A percentile compares a stretch with the other conserved stretches of the same genome.
phyloP scores from a whole-genome alignment of 495 filamentous ascomycete genomes.

The Talaromyces adpressus region DNA sequence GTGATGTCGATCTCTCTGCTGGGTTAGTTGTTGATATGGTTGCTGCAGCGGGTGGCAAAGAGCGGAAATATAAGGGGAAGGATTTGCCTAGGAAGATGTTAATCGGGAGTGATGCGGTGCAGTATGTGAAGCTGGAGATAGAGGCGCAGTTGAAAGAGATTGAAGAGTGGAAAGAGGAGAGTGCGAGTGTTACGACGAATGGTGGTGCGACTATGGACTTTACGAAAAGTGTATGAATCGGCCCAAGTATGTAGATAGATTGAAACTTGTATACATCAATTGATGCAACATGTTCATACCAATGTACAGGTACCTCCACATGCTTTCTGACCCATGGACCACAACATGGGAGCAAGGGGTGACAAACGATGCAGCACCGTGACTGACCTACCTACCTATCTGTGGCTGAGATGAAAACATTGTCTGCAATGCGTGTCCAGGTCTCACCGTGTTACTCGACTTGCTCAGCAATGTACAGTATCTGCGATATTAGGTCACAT shows the following conservation, averaged over 20 bases:
- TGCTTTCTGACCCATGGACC: neutral
- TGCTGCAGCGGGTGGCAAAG: neutral
- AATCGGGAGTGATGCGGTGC: conserved; percentile 17
- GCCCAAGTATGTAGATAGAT: no score
- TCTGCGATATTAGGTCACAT: neutral
- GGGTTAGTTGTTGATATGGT: conserved; percentile 16
- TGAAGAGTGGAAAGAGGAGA: conserved; percentile 16
- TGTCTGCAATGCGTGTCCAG: neutral
- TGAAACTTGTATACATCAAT: no score
- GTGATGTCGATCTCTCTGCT: conserved; percentile 19
- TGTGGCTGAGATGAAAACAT: neutral
- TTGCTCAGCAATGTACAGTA: neutral
- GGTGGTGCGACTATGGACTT: neutral
- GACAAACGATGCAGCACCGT: neutral
- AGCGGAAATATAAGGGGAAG: neutral
- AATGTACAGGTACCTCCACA: neutral
- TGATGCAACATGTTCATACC: no score
- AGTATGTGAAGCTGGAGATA: conserved; percentile 13
- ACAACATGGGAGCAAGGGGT: neutral
- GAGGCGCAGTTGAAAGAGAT: conserved; percentile 16
- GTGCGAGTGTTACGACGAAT: neutral
- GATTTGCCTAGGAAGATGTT: conserved; percentile 16
- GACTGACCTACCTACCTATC: neutral
- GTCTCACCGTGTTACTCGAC: neutral
- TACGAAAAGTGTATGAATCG: no score